phyloP scores from a whole-genome alignment of 1,284 basidiomycete species.

The Tilletia setariae region DNA sequence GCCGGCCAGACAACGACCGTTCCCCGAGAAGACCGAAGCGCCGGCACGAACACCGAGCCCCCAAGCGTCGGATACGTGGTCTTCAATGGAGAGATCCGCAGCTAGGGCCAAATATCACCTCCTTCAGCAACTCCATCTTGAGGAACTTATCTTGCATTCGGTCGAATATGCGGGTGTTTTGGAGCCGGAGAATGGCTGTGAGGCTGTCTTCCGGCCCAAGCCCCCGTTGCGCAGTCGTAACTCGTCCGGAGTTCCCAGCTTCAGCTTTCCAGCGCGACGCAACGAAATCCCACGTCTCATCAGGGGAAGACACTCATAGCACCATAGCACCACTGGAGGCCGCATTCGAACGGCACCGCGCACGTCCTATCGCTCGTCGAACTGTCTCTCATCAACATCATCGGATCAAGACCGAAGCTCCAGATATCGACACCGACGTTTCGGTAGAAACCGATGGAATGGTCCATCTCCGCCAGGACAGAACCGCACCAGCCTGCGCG shows the following conservation, averaged over 20 bases:
- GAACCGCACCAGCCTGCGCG: neutral
- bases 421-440: neutral
- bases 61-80: neutral
- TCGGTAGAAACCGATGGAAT: neutral
- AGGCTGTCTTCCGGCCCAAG: conserved; percentile 20
- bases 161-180: conserved; percentile 14
- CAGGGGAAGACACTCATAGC: neutral
- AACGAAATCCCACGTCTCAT: neutral
- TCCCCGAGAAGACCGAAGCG: neutral
- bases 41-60: neutral
- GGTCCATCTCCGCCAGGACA: neutral
- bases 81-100: conserved; percentile 3
- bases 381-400: neutral
- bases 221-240: conserved; percentile 5
- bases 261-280: neutral
- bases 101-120: conserved; percentile 15
- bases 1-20: neutral
- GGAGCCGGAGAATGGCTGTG: conserved; percentile 19
- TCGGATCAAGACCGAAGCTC: neutral
- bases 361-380: neutral
- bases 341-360: conserved; percentile 9
- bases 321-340: conserved; percentile 4
- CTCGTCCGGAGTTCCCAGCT: neutral
- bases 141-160: conserved; percentile 17
- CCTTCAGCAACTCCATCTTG: conserved; percentile 23